Evolutionary conservation across 2,329 filamentous ascomycete genomes (phyloP), one percentile per base, ranked within the genome.

Genomic region (Nectriaceae sp.): DNA sequence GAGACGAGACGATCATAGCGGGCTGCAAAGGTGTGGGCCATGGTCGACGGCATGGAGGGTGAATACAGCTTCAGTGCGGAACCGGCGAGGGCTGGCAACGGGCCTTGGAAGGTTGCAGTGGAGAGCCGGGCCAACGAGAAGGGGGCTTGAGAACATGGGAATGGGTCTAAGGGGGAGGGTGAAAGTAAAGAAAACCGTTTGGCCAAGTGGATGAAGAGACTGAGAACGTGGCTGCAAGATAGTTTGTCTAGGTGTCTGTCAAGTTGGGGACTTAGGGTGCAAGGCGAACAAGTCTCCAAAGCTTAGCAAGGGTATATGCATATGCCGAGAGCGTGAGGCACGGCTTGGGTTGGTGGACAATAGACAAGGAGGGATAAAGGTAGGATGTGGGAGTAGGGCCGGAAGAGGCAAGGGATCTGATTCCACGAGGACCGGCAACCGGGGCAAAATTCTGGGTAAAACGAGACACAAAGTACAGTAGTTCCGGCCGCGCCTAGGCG

Each of bases 21-120:
- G 63, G 59, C 60, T 65, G 63, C 63, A 63, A 61, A 63, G 55
- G 61, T 61, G 65, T 68, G 65, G 65, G 57, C 63, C 63, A 57
- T 61, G 50, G 54, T 55, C 53, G 61, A 62, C 53, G 55, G 49
- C 56, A 57, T 59, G 60, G 53, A 61, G 55, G 52, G 46, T 46
- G 35, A 48, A 49, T 45, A 55, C 20, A 43, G 52, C 48, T 42
- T 11, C 15, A 22, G 26, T 39, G 37, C 37, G 37, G 16, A 39
- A 39, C 37, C 37, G 37, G 19, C 19, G 37, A 39, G 37, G 8
- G 11, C 37, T 10, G 19, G 37, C 16, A 21, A 5, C n/a, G 37
- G 37, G 33, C 6, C 16, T 36, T 16, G n/a, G n/a, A 39, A 11
- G 44, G 50, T 22, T 38, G 45, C 45, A 40, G 54, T 53, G 54